These are phyloP conservation scores for Zymoseptoria brevis DNA, from an alignment of 2,329 filamentous ascomycete genomes.

Conservation along the genomic window DNA sequence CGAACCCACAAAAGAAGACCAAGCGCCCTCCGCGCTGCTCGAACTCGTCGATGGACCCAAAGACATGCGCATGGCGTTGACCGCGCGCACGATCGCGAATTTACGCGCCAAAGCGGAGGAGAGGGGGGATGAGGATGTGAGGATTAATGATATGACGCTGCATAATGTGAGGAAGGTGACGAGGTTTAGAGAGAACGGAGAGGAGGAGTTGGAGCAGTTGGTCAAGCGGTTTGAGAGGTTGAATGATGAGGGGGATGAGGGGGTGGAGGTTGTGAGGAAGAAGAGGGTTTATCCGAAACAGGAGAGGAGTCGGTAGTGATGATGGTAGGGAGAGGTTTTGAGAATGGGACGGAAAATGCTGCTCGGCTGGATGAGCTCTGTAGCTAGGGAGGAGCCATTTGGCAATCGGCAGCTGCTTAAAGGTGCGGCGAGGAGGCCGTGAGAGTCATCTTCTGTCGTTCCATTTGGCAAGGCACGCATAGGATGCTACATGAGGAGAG, in stretches of 20 bases:
- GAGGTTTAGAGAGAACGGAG: slow-evolving; percentile 59
- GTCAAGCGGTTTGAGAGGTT: slow-evolving; percentile 39
- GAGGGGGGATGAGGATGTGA: slow-evolving; percentile 43
- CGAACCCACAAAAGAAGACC: slow-evolving; percentile 79
- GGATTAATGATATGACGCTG: slow-evolving; percentile 62
- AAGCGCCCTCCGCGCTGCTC: slow-evolving; percentile 82
- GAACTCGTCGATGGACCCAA: slow-evolving; percentile 90
- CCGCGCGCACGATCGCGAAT: slow-evolving; percentile 71
- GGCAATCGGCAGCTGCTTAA: background rate
- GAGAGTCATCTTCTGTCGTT: too few relatives aligned
- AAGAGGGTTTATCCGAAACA: slow-evolving; percentile 28
- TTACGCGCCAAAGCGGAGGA: slow-evolving; percentile 10
- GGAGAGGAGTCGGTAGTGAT: slow-evolving; percentile 19
- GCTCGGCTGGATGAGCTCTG: background rate
- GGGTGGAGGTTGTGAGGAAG: slow-evolving; percentile 28
- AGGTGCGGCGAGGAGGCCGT: background rate
- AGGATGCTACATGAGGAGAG: too few relatives aligned
- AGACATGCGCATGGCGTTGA: slow-evolving; percentile 92
- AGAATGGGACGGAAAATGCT: background rate
- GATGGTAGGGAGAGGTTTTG: background rate
- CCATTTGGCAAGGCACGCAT: background rate
- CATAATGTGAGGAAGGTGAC: slow-evolving; percentile 81
- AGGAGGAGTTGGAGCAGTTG: slow-evolving; percentile 57
- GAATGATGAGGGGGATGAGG: slow-evolving; percentile 26
- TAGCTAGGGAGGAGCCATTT: background rate